Conservation (phyloP, 352 stramenopile species). For the Pythium sp. region DNA sequence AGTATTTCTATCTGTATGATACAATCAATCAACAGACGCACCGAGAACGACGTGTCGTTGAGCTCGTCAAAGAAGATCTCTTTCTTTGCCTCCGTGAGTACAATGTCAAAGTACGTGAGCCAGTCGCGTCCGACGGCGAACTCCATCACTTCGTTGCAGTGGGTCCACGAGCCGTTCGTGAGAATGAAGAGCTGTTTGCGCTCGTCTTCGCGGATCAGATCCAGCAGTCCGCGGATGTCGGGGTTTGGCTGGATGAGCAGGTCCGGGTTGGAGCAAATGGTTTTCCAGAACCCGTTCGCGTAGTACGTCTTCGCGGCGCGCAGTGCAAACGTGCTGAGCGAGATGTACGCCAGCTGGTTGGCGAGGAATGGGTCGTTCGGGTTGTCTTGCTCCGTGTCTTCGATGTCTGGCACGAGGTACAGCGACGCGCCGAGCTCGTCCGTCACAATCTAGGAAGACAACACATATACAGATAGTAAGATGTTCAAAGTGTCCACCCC, state of each 20-base stretch:
- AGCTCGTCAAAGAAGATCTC: slow-evolving; percentile 56
- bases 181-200: slow-evolving; percentile 47
- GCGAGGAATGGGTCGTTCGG: slow-evolving; percentile 43
- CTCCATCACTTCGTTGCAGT: slow-evolving; percentile 56
- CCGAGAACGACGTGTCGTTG: slow-evolving; percentile 43
- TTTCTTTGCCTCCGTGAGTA: slow-evolving; percentile 49
- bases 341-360: slow-evolving; percentile 42
- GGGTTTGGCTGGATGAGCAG: slow-evolving; percentile 42
- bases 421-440: slow-evolving; percentile 41
- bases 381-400: slow-evolving; percentile 30
- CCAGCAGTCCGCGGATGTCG: slow-evolving; percentile 38
- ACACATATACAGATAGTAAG: too few relatives aligned
- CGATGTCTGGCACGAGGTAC: slow-evolving; percentile 39
- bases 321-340: slow-evolving; percentile 36
- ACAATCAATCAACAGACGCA: slow-evolving; percentile 5
- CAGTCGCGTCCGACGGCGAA: slow-evolving; percentile 47
- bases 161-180: slow-evolving; percentile 50
- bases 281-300: slow-evolving; percentile 44
- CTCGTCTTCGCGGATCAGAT: slow-evolving; percentile 26
- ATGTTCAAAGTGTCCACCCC: background rate
- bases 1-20: background rate
- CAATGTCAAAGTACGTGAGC: slow-evolving; percentile 42
- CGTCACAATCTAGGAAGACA: slow-evolving; percentile 26
- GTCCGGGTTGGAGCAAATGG: slow-evolving; percentile 36
- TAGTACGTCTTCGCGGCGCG: slow-evolving; percentile 47